Base-by-base conservation (phyloP, 768 basidiomycete genomes). In the Amanita subjunquillea region DNA sequence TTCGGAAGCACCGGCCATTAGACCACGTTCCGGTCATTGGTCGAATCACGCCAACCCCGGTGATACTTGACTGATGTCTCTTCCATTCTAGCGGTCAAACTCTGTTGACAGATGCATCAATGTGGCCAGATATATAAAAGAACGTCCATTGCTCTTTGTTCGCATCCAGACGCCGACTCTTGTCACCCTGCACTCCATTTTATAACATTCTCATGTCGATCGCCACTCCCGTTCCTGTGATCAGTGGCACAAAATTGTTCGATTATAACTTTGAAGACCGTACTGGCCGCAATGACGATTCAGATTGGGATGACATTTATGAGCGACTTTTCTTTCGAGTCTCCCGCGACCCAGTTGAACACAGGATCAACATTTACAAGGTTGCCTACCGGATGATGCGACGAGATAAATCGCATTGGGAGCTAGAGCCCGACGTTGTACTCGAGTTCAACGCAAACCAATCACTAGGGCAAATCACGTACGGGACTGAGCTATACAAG, bases 261-360 rank as follows among this genome's bases (percentile, higher is more conserved):
- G 80, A 82, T 15, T 77, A 77, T 57, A 76, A 75, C 43, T 73
- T 86, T 41, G 85, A 87, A 63, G 85, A 87, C 68, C 78, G 82
- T 43, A 82, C 85, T 0, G 83, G 78, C 17, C 64, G 67, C 12
- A 65, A 75, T 54, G 68, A 72, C 10, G 65, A 68, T 44, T 75
- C 83, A 1, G 84, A 89, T 70, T 87, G 80, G 56, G 84, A 86
- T 62, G 86, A 89, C 59, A 77, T 87, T 58, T 88, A 87, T 62
- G 86, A 89, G 65, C 78, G 86, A 51, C 67, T 80, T 56, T 87
- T 85, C 69, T 74, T 84, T 48, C 83, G 80, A 54, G 73, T 87
- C 34, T 65, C 75, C 4, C 74, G 77, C 3, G 65, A 70, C 20
- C 76, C 80, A 2, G 47, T 34, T 4, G 62, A 62, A 10, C 60